Evolutionary conservation across 108 stramenopile genomes (phyloP), one percentile per base, ranked within the genome.

Genomic region (Schizochytrium sp.): DNA sequence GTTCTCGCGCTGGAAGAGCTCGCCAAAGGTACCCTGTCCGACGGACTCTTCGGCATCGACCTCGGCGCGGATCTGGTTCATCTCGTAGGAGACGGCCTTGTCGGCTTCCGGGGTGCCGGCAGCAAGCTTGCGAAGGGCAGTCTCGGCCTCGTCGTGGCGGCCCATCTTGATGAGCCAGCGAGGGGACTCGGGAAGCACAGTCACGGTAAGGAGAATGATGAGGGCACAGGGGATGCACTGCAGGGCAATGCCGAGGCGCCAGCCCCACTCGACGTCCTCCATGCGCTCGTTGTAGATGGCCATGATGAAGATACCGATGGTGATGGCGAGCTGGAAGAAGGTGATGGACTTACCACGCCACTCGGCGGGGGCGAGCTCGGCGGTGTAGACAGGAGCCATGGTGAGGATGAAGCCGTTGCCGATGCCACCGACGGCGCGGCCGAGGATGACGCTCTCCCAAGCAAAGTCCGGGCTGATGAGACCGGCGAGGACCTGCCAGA

Each of bases 391-490:
- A 2, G 72, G 72, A 18, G 34, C 34, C 23, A 72, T 72, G 28
- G 72, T 72, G 28, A 72, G 72, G 34, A 29, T 41, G 76, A 83
- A 83, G 51, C 76, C 76, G 45, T 53, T 47, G n/a, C 76, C 76
- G 48, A 83, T 83, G n/a, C 76, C 76, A 83, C 76, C 76, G 51
- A 83, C 28, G 45, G 48, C 51, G 45, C 76, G 76, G n/a, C 76
- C 76, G 51, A 83, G 45, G 51, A 83, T 47, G 51, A 83, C 28
- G n/a, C 23, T 25, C 48, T 83, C 28, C 76, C 76, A 83, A 6
- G 48, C 76, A 53, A 83, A 83, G 51, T 18, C 23, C 19, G 6
- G 10, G 48, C 0, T 16, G 25, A 83, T 23, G 25, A 83, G 51
- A 12, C 76, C 76, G n/a, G 76, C 76, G 5, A 83, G 76, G 19